These are phyloP conservation scores for Piloderma croceum DNA, from an alignment of 768 basidiomycete species.

Conservation along the genomic window DNA sequence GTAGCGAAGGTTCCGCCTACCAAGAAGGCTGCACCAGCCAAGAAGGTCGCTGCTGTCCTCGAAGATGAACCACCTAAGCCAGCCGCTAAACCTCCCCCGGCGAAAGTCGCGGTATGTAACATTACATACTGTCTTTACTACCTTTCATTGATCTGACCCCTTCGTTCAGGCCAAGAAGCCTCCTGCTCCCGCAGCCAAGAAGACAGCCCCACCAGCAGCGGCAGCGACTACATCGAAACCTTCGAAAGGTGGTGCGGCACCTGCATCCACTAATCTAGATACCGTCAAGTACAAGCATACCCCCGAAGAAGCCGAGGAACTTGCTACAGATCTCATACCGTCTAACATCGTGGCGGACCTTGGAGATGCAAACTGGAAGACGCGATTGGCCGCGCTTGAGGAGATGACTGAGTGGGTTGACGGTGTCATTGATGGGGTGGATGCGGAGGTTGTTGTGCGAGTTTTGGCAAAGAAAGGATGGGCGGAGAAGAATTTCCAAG, in stretches of 20 bases:
- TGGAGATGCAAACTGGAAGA: conserved; percentile 92
- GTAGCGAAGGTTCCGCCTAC: conserved; percentile 29
- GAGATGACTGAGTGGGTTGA: conserved; percentile 83
- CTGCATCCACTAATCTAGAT: conserved; percentile 58
- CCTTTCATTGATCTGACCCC: conserved; percentile 3
- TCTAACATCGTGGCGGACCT: conserved; percentile 63
- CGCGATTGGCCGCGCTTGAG: conserved; percentile 79
- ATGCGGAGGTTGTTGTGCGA: conserved; percentile 85
- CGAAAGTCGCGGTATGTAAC: conserved; percentile 38
- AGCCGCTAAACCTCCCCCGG: conserved; percentile 42
- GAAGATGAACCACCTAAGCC: conserved; percentile 36
- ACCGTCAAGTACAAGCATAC: conserved; percentile 88
- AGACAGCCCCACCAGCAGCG: conserved; percentile 27
- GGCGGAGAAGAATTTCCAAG: conserved; percentile 99
- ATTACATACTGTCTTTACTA: conserved; percentile 2
- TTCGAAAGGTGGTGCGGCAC: conserved; percentile 43
- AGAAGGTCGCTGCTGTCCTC: conserved; percentile 25
- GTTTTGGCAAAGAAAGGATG: conserved; percentile 90
- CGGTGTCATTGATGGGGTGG: conserved; percentile 54
- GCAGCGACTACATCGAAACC: conserved; percentile 34
- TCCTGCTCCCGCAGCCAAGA: conserved; percentile 26
- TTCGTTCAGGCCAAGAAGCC: conserved; percentile 49
- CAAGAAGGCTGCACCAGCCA: conserved; percentile 21
- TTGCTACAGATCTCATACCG: conserved; percentile 72
- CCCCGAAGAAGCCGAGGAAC: conserved; percentile 85